Conservation (phyloP, 179 eudicot species). For the Spinacia oleracea region DNA sequence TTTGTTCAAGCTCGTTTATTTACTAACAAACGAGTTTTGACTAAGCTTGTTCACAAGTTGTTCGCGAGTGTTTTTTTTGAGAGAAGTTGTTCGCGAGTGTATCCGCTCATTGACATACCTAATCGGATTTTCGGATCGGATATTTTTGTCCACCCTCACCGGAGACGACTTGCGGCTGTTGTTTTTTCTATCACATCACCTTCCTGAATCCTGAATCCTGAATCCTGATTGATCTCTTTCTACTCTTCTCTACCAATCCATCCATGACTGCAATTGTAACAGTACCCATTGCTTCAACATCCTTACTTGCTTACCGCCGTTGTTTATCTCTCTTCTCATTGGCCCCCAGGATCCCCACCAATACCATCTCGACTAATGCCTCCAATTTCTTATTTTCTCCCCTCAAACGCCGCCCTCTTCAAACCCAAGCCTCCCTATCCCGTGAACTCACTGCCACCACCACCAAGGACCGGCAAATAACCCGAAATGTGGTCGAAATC, state of each 20-base stretch:
- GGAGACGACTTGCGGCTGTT: too few relatives aligned
- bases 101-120: too few relatives aligned
- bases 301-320: not conserved
- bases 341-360: not conserved
- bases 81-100: too few relatives aligned
- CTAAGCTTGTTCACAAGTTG: too few relatives aligned
- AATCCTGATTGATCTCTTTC: too few relatives aligned
- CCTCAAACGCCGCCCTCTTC: not conserved
- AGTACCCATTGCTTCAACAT: constrained; percentile 7
- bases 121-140: too few relatives aligned
- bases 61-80: too few relatives aligned
- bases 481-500: constrained; percentile 51
- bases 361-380: not conserved
- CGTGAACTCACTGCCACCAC: constrained; percentile 9
- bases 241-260: not conserved
- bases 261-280: constrained; percentile 15
- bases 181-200: too few relatives aligned
- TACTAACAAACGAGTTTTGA: too few relatives aligned
- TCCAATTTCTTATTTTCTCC: not conserved
- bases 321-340: not conserved
- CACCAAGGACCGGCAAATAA: not conserved
- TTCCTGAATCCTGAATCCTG: too few relatives aligned
- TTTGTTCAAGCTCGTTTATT: too few relatives aligned
- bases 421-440: not conserved
- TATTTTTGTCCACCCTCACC: too few relatives aligned